Conservation (phyloP, 805 yeast genomes). For the Saccharomycopsis vini region DNA sequence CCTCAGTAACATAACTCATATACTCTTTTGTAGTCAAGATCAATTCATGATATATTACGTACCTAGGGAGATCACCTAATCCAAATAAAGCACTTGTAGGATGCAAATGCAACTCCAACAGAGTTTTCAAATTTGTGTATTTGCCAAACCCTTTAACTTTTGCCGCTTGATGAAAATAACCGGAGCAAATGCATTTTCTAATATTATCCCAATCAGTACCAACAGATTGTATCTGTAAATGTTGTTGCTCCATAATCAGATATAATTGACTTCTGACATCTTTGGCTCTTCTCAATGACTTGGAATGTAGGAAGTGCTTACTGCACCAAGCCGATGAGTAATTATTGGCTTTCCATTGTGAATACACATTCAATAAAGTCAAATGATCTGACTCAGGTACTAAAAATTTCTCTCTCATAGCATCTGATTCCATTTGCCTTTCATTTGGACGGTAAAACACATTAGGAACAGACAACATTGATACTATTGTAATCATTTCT, state of each 20-base stretch:
- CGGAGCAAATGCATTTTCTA: constrained; percentile 55
- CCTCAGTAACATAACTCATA: constrained; percentile 80
- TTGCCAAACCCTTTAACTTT: constrained; percentile 47
- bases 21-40: constrained; percentile 81
- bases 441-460: constrained; percentile 76
- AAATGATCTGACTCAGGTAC: constrained; percentile 76
- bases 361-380: constrained; percentile 71
- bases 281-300: constrained; percentile 65
- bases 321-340: constrained; percentile 65
- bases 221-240: constrained; percentile 39
- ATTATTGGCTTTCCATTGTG: constrained; percentile 59
- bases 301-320: constrained; percentile 71
- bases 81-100: constrained; percentile 73
- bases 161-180: constrained; percentile 59
- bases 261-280: constrained; percentile 72
- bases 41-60: constrained; percentile 73
- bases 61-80: constrained; percentile 52
- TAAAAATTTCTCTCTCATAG: constrained; percentile 62
- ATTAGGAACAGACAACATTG: constrained; percentile 86
- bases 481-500: constrained; percentile 72
- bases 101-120: constrained; percentile 68
- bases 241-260: constrained; percentile 43
- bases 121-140: constrained; percentile 46
- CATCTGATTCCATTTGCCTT: constrained; percentile 67
- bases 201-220: constrained; percentile 47